Conservation (phyloP, 768 basidiomycete species). For the Tricholoma matsutake region DNA sequence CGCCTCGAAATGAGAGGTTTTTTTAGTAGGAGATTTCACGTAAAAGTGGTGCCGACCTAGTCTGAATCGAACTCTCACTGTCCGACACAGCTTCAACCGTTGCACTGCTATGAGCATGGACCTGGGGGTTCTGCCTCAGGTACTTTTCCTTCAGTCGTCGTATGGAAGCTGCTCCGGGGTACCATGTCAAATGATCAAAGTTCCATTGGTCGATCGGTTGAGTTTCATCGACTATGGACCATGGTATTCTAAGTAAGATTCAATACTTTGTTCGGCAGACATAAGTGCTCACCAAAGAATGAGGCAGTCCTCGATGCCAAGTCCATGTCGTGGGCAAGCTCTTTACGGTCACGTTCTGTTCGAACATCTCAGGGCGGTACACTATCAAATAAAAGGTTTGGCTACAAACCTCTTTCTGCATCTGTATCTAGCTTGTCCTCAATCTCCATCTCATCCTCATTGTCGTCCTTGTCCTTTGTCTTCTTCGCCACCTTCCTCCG, state of each 20-base stretch:
- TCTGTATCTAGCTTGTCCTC: not conserved
- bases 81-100: not conserved
- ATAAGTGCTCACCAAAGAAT: slow-evolving; percentile 1
- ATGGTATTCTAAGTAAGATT: not conserved
- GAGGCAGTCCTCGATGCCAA: not conserved
- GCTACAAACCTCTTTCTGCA: not conserved
- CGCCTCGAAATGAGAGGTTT: not conserved
- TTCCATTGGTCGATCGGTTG: not conserved
- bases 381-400: not conserved
- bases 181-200: not conserved
- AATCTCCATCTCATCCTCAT: slow-evolving; percentile 1
- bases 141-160: not conserved
- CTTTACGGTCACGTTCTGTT: too few relatives aligned
- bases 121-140: not conserved
- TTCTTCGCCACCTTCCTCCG: not conserved
- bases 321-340: not conserved
- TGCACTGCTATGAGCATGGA: not conserved
- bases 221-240: not conserved
- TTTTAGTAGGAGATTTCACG: not conserved
- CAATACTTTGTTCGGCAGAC: not conserved
- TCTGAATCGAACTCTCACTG: not conserved
- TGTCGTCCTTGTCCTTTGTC: not conserved
- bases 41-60: not conserved
- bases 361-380: not conserved
- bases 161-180: not conserved